phyloP scores from a whole-genome alignment of 2,329 filamentous ascomycete genomes.

The Phyllosticta paracitricarpa region DNA sequence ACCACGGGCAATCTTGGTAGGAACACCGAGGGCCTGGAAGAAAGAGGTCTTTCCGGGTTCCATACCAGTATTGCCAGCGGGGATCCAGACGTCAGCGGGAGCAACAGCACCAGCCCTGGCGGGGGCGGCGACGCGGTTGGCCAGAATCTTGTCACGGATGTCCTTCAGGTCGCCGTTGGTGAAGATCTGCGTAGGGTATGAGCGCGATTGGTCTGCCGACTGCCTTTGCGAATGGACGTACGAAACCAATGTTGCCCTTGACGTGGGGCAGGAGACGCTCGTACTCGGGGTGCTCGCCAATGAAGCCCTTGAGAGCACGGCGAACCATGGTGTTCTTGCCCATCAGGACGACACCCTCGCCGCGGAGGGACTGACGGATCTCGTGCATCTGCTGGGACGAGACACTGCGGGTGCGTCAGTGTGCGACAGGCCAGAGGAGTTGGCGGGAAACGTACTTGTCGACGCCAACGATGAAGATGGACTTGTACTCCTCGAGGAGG shows the following conservation, averaged over 20 bases:
- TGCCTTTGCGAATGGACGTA: conserved; percentile 5
- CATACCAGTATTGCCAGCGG: conserved; percentile 99
- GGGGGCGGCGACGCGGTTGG: conserved; percentile 95
- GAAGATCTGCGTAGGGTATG: conserved; percentile 66
- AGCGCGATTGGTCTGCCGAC: background rate
- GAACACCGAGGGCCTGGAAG: conserved; percentile 99
- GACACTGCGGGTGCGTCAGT: conserved; percentile 82
- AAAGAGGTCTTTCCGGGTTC: conserved; percentile 99
- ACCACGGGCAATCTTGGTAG: conserved; percentile 99
- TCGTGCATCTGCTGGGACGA: conserved; percentile 99
- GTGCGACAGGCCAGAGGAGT: background rate
- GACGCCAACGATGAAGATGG: conserved; percentile 85
- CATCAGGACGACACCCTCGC: conserved; percentile 92
- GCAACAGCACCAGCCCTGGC: conserved; percentile 96
- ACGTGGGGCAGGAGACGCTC: conserved; percentile 94
- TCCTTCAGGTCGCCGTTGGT: conserved; percentile 93
- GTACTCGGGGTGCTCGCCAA: conserved; percentile 86
- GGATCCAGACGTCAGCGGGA: conserved; percentile 85
- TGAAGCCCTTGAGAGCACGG: conserved; percentile 93
- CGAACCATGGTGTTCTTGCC: conserved; percentile 99
- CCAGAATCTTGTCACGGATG: conserved; percentile 84
- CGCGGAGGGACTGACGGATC: conserved; percentile 86
- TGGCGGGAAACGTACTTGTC: conserved; percentile 13
- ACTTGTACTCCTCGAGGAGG: conserved; percentile 92
- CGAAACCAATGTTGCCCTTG: conserved; percentile 47